These are phyloP conservation scores for Phytophthora lateralis DNA, from an alignment of 352 stramenopile genomes.

Conservation along the genomic window DNA sequence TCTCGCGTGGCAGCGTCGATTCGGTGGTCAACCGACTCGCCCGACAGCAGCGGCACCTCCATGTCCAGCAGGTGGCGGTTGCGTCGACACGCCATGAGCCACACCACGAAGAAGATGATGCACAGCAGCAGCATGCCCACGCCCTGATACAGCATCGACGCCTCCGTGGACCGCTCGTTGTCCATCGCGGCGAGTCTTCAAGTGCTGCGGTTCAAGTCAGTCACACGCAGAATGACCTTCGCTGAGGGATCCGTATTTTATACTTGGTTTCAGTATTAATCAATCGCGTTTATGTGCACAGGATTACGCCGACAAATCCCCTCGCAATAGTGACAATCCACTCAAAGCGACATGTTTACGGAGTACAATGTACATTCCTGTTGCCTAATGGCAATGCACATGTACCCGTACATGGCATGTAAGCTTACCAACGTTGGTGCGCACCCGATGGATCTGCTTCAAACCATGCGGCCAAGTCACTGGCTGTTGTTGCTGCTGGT, in stretches of 20 bases:
- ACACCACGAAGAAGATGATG: slow-evolving; percentile 59
- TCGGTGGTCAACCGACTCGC: slow-evolving; percentile 61
- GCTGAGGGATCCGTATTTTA: slow-evolving; percentile 4
- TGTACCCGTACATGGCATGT: too few species aligned
- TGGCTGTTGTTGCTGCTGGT: not conserved
- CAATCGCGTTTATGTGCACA: not conserved
- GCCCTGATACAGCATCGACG: slow-evolving; percentile 64
- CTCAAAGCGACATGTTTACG: not conserved
- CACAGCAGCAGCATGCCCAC: slow-evolving; percentile 59
- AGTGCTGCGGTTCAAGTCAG: slow-evolving; percentile 20
- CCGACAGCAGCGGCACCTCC: slow-evolving; percentile 57
- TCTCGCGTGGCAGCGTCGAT: slow-evolving; percentile 69
- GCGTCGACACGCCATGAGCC: slow-evolving; percentile 52
- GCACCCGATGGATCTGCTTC: not conserved
- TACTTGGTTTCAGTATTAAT: slow-evolving; percentile 19
- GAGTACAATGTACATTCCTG: not conserved
- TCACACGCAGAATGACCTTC: slow-evolving; percentile 20
- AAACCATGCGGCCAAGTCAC: not conserved
- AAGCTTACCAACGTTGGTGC: not conserved
- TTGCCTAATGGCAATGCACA: not conserved
- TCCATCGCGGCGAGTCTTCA: slow-evolving; percentile 20
- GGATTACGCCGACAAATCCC: not conserved
- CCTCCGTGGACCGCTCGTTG: slow-evolving; percentile 28
- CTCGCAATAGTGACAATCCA: not conserved
- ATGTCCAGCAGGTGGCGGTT: slow-evolving; percentile 51